Base-by-base conservation (phyloP, 257 asterid species). In the Cinchona pubescens region DNA sequence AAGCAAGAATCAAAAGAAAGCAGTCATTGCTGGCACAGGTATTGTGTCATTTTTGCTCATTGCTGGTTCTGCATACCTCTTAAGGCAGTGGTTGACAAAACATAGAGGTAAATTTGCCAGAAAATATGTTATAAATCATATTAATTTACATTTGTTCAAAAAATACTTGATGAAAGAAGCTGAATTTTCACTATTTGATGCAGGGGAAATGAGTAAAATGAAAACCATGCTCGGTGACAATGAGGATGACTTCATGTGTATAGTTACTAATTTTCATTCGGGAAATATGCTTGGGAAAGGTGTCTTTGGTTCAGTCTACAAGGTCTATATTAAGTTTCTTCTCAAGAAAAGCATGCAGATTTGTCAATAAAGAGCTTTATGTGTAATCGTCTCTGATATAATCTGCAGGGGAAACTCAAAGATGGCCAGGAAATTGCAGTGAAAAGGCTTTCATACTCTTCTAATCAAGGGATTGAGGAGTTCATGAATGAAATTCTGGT, bases 301-400 rank as follows among this genome's bases (percentile, higher is more conserved):
- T 25, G 92, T 92, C 42, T 90, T 90, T 82, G 92, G 91, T 70
- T 79, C 85, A 15, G 96, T 90, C 32, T 90, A 82, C 75, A 88
- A 84, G 88, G 96, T 88, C n/a, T n/a, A 81, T 37, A 51, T 37
- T 42, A 27, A 49, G 58, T 19, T 49, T 9, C n/a, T 55, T 19
- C 15, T 56, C 5, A 7, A 9, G 55, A 56, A 40, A 6, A 23
- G 25, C 5, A 14, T 13, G n/a, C 1, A 7, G 19, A 1, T 7
- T 56, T 23, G 27, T 29, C 23, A 21, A 13, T 2, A 10, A 15
- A 34, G 19, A 3, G 1, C 6, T 14, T 42, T 66, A 30, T 40
- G 5, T 40, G 2, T 42, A 38, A 25, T 21, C 67, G 6, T 66
- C 3, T n/a, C 2, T 38, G 12, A 34, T 30, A 21, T 12, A 35